Percentiles rank a stretch among this genome's conserved stretches.
Evolutionary conservation across 495 filamentous ascomycete species (phyloP).

Genomic region (Hypoxylon crocopeplum): DNA sequence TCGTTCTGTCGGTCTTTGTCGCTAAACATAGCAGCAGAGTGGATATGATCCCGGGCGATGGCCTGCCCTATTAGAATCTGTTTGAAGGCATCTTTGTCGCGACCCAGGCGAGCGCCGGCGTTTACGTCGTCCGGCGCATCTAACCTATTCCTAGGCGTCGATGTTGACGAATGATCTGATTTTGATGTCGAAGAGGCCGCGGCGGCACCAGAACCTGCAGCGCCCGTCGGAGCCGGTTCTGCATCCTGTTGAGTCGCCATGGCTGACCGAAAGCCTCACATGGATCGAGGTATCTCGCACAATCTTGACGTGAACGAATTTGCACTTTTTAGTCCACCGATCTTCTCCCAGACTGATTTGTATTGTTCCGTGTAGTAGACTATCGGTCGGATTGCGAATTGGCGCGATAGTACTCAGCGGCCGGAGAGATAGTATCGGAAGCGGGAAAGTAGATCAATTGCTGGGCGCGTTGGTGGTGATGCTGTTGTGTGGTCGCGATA

Average conservation of each 20-base stretch:
- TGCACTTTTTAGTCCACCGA: constrained; percentile 3
- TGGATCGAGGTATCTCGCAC: constrained; percentile 11
- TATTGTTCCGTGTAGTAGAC: constrained; percentile 7
- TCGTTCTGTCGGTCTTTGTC: constrained; percentile 47
- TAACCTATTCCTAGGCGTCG: constrained; percentile 37
- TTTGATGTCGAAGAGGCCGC: constrained; percentile 33
- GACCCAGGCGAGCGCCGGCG: constrained; percentile 34
- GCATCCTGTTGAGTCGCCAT: constrained; percentile 42
- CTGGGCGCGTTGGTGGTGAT: constrained; percentile 17
- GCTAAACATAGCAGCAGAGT: constrained; percentile 67
- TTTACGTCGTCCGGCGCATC: constrained; percentile 42
- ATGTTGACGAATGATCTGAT: constrained; percentile 40
- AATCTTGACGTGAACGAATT: constrained; percentile 8
- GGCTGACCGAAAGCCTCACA: constrained; percentile 22
- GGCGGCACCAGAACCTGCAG: constrained; percentile 28
- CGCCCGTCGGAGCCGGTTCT: constrained; percentile 29
- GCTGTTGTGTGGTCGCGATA: constrained; percentile 25
- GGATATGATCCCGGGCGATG: constrained; percentile 75
- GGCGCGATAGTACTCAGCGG: constrained; percentile 7
- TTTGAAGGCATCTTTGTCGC: constrained; percentile 56
- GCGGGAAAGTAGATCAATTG: background rate
- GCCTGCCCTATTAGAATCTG: constrained; percentile 76
- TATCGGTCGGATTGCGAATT: constrained; percentile 18
- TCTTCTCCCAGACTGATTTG: background rate
- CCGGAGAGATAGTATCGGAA: background rate